Base-by-base conservation (phyloP, 2,329 filamentous ascomycete species). In the Monilinia vaccinii-corymbosi region DNA sequence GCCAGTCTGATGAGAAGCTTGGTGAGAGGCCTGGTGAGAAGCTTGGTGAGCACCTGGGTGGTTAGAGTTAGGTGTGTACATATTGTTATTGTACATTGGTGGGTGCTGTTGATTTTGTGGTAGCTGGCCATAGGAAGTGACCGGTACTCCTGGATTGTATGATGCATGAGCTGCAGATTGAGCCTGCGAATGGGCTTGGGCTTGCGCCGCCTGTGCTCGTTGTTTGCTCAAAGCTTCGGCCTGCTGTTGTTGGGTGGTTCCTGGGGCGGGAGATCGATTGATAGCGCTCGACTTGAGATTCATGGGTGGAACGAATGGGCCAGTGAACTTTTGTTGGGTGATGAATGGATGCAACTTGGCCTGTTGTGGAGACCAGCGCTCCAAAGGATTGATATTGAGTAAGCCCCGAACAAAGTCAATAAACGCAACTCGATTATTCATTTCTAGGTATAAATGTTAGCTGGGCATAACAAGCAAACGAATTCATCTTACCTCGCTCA, bases 261-360 rank as follows among this genome's bases (percentile, higher is more conserved):
- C 93, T 6, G 92, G 93, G 7, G 93, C 91, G 16, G 92, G 90
- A 23, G 93, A 95, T 70, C 94, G 84, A 72, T 89, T 92, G 58
- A 89, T 79, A 2, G 89, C 88, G 68, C 88, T 90, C 23, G 91
- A 85, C 73, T 97, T 97, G 62, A 97, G 78, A 70, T 96, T 96
- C 91, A 97, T 96, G 2, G 93, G 93, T 10, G 94, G 94, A 51
- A 97, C 89, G 71, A 99, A 99, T 4, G 92, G 91, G 0, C 91
- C 92, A 0, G 92, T 97, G 72, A 88, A 99, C 77, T 97, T 99
- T 71, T 95, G 89, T 72, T 99, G 94, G 0, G 94, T 99, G 71
- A 99, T 99, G 74, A 99, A 99, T 0, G 94, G 94, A 72, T 99
- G 94, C 62, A 97, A 78, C 72, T 97, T 97, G 38, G 94, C 94